phyloP scores from a whole-genome alignment of 2,329 filamentous ascomycete genomes.

The Paracamarosporium sp. region DNA sequence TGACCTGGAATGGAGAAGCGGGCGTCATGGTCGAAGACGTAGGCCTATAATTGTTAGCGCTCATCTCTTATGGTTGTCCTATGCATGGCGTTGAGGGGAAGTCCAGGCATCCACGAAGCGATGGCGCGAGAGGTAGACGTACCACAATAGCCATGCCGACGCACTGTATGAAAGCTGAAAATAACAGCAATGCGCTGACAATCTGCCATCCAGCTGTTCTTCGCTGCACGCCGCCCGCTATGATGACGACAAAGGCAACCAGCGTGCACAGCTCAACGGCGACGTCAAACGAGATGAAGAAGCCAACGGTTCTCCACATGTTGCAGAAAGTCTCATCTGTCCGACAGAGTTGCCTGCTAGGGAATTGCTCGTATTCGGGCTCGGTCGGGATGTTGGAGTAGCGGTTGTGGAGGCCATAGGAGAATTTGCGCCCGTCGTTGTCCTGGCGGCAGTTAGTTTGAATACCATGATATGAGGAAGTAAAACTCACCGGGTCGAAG shows the following conservation, averaged over 20 bases:
- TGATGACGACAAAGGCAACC: constrained; percentile 79
- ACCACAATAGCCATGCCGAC: constrained; percentile 85
- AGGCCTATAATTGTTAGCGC: constrained; percentile 64
- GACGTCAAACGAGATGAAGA: constrained; percentile 83
- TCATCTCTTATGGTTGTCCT: not conserved
- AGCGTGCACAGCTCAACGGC: constrained; percentile 82
- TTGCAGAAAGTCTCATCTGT: constrained; percentile 80
- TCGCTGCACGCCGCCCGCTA: constrained; percentile 79
- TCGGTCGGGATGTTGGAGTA: constrained; percentile 73
- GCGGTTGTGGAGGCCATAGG: constrained; percentile 79
- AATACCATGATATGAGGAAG: not conserved
- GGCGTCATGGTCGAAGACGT: constrained; percentile 81
- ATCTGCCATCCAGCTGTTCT: constrained; percentile 85
- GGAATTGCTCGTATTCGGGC: constrained; percentile 67
- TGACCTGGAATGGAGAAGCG: constrained; percentile 80
- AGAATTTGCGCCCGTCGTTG: constrained; percentile 45
- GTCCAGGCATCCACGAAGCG: not conserved
- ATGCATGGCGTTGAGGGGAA: not conserved
- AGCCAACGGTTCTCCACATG: constrained; percentile 88
- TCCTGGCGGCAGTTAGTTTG: constrained; percentile 24
- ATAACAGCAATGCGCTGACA: constrained; percentile 68
- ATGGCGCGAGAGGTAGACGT: constrained; percentile 45
- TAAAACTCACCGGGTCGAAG: constrained; percentile 56
- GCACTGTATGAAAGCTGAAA: constrained; percentile 74
- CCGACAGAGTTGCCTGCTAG: constrained; percentile 68